Percentiles rank a stretch among this genome's conserved stretches.
phyloP scores from a whole-genome alignment of 345 rosid genomes.

The Pseudoturritis turrita region DNA sequence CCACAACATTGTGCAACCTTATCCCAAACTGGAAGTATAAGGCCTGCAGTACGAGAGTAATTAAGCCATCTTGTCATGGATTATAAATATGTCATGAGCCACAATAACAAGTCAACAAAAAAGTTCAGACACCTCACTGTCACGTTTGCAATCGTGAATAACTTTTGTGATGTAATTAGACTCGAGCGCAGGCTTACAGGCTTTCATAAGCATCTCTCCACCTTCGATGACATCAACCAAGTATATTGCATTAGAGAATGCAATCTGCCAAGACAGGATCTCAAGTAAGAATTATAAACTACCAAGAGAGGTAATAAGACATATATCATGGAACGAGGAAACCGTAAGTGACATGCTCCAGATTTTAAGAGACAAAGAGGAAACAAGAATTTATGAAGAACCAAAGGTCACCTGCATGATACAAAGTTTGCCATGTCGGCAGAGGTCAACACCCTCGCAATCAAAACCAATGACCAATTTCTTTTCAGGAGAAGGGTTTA shows the following conservation, averaged over 20 bases:
- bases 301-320: not conserved
- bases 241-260: conserved; percentile 84
- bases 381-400: not conserved
- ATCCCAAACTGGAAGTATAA: conserved; percentile 90
- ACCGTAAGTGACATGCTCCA: not conserved
- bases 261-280: conserved; percentile 58
- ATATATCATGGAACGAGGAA: not conserved
- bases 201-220: conserved; percentile 63
- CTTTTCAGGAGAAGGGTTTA: conserved; percentile 60
- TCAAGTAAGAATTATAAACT: not conserved
- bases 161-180: conserved; percentile 82
- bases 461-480: conserved; percentile 78
- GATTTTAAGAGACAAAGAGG: not conserved
- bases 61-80: not conserved
- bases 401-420: conserved; percentile 70
- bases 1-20: conserved; percentile 73
- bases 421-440: conserved; percentile 79
- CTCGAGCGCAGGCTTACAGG: conserved; percentile 98
- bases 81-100: not conserved
- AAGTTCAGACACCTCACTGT: conserved; percentile 80
- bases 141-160: conserved; percentile 98
- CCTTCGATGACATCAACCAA: conserved; percentile 82
- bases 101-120: conserved; percentile 21
- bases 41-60: conserved; percentile 49
- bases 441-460: conserved; percentile 89